Evolutionary conservation across 1,284 basidiomycete genomes (phyloP), one percentile per base, ranked within the genome.

Genomic region (Ganoderma boninense): DNA sequence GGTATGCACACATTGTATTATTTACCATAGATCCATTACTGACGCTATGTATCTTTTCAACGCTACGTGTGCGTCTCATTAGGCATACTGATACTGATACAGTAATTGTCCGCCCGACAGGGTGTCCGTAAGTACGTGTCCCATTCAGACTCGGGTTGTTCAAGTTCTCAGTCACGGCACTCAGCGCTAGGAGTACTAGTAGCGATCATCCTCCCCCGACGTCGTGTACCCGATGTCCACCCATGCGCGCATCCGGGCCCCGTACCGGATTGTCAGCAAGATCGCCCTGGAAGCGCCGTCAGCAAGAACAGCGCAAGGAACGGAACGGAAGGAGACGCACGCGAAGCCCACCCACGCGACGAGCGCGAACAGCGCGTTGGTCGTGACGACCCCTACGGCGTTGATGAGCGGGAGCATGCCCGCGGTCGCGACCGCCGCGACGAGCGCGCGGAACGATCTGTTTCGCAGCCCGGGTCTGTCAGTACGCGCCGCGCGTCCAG

Each of bases 321-420:
- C 42, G 10, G 2, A 11, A 2, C 5, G 42, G 42, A 16, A 42
- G 7, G 20, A 10, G 14, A 78, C 84, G 70, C 69, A 88, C 87
- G 74, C 77, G 70, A 84, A 86, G 10, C 86, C 87, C 1, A 83
- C 2, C 79, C 85, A 80, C 2, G 81, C 81, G 8, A 88, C 65
- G 6, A 80, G 61, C 0, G 86, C 85, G 0, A 85, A 80, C 18
- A 88, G 75, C 0, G 83, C 83, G 79, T 89, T 84, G 0, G 90
- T 90, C 69, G 81, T 81, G 0, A 84, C 84, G 29, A 90, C 84
- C 4, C 90, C 89, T 42, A 91, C 84, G 0, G 73, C 74, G 29
- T 90, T 79, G 67, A 91, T 82, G 49, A 87, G 79, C 0, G 91
- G 89, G 3, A 91, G 77, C 54, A 87, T 82, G 14, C 80, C 81